Base-by-base conservation (phyloP, 2,329 filamentous ascomycete genomes). In the Ploettnerulaceae sp. region DNA sequence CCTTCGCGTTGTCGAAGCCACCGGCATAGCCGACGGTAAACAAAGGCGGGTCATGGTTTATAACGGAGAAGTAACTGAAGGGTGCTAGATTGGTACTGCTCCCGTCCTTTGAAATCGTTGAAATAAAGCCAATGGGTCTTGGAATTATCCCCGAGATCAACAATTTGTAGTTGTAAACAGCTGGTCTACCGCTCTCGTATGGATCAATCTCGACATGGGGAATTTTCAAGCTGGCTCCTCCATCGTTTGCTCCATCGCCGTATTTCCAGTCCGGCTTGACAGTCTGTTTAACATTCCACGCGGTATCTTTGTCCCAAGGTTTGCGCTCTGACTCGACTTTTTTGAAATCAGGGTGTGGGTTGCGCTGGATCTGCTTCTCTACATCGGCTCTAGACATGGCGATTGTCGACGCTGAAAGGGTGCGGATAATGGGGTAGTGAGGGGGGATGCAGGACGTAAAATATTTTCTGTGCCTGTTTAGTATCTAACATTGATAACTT, bases 151-250 rank as follows among this genome's bases (percentile, higher is more conserved):
- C 81, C 14, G 81, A 86, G 66, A 96, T 95, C 51, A 96, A 73
- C 11, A 96, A 77, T 69, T 95, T 95, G 77, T 97, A 96, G 74
- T 96, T 96, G 69, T 77, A 81, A 1, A 72, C 69, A 0, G 79
- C 68, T 0, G 81, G 75, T 0, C 90, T 77, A 24, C 82, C 86
- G 21, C 80, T 70, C 46, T 75, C 83, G 64, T 90, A 81, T 0
- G 90, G 90, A 66, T 95, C 84, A 58, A 96, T 95, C 61, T 82
- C 71, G 54, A 91, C 67, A 68, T 95, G 87, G 1, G 60, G 45
- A 12, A 70, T 64, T 49, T 79, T 77, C 45, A 55, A 70, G 63
- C 52, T 77, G 59, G 46, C 67, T 5, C 62, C 58, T 32, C 57
- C 40, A 18, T 70, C 64, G 69, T 88, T 89, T 50, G 79, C 73